phyloP scores from a whole-genome alignment of 176 grass and related monocot genomes.

The Avena atlantica region DNA sequence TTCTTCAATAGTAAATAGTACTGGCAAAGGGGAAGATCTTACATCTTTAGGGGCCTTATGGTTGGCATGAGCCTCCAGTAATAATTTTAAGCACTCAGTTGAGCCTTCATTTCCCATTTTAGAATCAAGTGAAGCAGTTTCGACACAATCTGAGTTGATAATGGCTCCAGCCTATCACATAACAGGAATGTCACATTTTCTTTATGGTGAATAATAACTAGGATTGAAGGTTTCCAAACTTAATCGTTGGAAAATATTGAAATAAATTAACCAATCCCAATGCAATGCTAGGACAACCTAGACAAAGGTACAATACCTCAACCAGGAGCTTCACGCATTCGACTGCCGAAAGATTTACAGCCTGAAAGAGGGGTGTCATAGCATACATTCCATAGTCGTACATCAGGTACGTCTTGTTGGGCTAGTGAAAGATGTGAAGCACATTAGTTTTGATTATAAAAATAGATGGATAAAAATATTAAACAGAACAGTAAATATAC shows the following conservation, averaged over 20 bases:
- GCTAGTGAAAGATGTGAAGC: conserved; percentile 31
- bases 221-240: not conserved
- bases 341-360: conserved; percentile 34
- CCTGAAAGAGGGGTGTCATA: conserved; percentile 48
- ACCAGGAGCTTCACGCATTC: conserved; percentile 45
- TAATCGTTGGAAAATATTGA: conserved; percentile 27
- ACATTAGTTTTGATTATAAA: conserved; percentile 26
- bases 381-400: not conserved
- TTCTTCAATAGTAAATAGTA: not conserved
- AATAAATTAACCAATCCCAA: not conserved
- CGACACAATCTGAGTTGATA: conserved; percentile 41
- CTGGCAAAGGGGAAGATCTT: conserved; percentile 21
- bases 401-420: conserved; percentile 37
- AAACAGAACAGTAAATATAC: conserved; percentile 17
- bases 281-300: conserved; percentile 22
- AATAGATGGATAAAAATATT: not conserved
- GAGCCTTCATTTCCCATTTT: conserved; percentile 25
- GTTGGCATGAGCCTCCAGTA: conserved; percentile 7
- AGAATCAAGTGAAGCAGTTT: conserved; percentile 20
- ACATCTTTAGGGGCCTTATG: conserved; percentile 8
- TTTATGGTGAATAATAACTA: conserved; percentile 17
- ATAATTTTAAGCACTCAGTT: conserved; percentile 40
- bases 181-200: conserved; percentile 3
- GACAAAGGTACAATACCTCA: conserved; percentile 23
- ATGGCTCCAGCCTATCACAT: conserved; percentile 45